Evolutionary conservation across 768 basidiomycete species (phyloP), one percentile per base, ranked within the genome.

Genomic region (Suillus discolor): DNA sequence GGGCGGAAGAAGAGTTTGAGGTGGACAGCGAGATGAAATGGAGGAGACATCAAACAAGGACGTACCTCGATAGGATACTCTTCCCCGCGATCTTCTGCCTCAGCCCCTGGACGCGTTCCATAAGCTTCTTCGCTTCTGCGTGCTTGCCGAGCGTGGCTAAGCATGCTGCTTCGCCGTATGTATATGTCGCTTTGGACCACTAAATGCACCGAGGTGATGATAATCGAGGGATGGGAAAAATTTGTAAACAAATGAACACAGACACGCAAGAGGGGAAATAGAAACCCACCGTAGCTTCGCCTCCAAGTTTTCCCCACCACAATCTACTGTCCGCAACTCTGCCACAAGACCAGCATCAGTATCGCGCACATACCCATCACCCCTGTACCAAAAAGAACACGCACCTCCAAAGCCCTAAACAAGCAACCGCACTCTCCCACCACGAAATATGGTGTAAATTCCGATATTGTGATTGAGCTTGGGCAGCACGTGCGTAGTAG

Each of bases 1-100:
- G 15, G 44, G 23, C 16, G 4, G 36, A n/a, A 28, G 57, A 34
- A 6, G 57, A 51, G 59, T 53, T n/a, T 23, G 38, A 1, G 25
- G 15, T 15, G n/a, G 20, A 18, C 20, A 8, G 11, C 13, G 20
- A 18, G 4, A 67, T 20, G 34, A 20, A 45, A 47, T n/a, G 57
- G 44, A 62, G n/a, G 31, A 47, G 11, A 11, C 6, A 60, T 74
- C 9, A 15, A 8, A n/a, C 1, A 28, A 25, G 16, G 15, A 69
- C 81, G 60, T 63, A 87, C 88, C 80, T 90, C 90, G 38, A 91
- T 74, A 1, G 91, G 90, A 91, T 84, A 7, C 86, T 87, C 77
- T 90, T 91, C 54, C 90, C 90, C 0, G 94, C 97, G 47, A 99
- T 94, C 66, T 90, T 90, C 77, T 96, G 93, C 62, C 94, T 82